These are phyloP conservation scores for Cicer chorassanicum DNA, from an alignment of 306 rosid genomes.

Conservation along the genomic window DNA sequence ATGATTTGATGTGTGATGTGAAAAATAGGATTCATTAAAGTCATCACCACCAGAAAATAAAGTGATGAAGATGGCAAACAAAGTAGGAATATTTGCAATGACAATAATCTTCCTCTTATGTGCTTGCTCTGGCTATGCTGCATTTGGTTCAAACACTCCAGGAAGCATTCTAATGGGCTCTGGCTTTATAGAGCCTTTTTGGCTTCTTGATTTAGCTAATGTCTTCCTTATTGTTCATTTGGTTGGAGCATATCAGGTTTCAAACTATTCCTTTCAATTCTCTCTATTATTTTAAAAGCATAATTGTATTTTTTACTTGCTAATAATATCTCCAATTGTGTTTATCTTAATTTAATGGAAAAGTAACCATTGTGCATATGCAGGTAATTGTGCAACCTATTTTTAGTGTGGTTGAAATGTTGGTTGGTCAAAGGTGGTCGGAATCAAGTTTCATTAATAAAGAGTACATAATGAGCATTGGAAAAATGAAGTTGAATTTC, in stretches of 20 bases:
- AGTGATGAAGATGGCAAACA: conserved; percentile 66
- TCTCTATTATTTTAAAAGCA: neutral
- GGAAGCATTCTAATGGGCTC: conserved; percentile 64
- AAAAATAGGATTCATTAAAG: conserved; percentile 61
- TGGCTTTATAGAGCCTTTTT: conserved; percentile 59
- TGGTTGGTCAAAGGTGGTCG: conserved; percentile 22
- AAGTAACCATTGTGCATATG: neutral
- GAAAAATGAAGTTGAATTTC: neutral
- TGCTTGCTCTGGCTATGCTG: conserved; percentile 61
- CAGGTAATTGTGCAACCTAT: conserved; percentile 41
- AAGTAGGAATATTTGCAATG: conserved; percentile 54
- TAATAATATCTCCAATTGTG: neutral
- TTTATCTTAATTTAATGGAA: neutral
- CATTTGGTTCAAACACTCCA: conserved; percentile 62
- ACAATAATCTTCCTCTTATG: conserved; percentile 48
- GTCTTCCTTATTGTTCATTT: conserved; percentile 63
- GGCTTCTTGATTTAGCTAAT: conserved; percentile 66
- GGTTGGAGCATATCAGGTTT: conserved; percentile 72
- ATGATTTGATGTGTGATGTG: neutral
- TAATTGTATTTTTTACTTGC: neutral
- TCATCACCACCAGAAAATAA: conserved; percentile 69
- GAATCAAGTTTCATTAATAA: neutral
- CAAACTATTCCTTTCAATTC: neutral
- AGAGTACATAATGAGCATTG: conserved; percentile 5
- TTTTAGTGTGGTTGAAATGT: conserved; percentile 15